phyloP scores from a whole-genome alignment of 78 protist genomes.

The Dictyostelium discoideum region dicty_2.7 NC_007089.4:3388001-3388500 shows the following conservation, averaged over 20 bases:
- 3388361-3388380: not conserved
- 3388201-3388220: not conserved
- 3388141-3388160: constrained; percentile 29
- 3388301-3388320: not conserved
- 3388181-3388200: constrained; percentile 38
- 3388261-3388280: constrained; percentile 12
- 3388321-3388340: constrained; percentile 15
- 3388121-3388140: constrained; percentile 24
- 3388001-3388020: not conserved
- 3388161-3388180: constrained; percentile 53
- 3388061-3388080: constrained; percentile 20
- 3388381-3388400: too few species aligned
- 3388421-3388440: not conserved
- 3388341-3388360: not conserved
- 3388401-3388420: not conserved
- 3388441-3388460: not conserved
- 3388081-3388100: constrained; percentile 37
- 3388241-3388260: constrained; percentile 12
- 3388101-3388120: not conserved
- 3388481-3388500: not conserved
- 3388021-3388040: not conserved
- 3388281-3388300: not conserved
- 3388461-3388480: not conserved
- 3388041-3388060: not conserved
- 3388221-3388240: not conserved